phyloP scores from a whole-genome alignment of 2,329 filamentous ascomycete species.

The Aspergillus pseudoterreus region DNA sequence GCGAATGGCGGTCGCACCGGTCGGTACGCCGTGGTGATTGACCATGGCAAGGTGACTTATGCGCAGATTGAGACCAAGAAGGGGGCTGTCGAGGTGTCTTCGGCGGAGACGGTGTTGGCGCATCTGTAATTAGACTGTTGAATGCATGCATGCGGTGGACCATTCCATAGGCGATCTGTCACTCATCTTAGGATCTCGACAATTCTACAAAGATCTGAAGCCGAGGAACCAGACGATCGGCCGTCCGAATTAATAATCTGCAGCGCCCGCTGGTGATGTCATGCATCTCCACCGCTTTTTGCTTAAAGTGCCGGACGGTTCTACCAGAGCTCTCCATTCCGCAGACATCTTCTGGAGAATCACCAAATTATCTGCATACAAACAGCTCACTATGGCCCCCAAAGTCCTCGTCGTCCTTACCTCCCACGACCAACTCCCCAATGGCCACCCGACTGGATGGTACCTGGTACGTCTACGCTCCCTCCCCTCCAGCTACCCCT shows the following conservation, averaged over 20 bases:
- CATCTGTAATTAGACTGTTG: conserved; percentile 18
- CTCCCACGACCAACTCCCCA: conserved; percentile 51
- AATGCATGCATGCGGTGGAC: too few relatives aligned
- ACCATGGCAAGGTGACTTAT: conserved; percentile 77
- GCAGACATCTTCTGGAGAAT: background rate
- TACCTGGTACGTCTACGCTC: conserved; percentile 52
- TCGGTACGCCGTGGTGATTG: conserved; percentile 74
- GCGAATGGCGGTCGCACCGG: conserved; percentile 62
- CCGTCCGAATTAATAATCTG: background rate
- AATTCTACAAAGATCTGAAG: too few relatives aligned
- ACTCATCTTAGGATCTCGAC: background rate
- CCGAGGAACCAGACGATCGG: background rate
- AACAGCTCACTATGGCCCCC: conserved; percentile 30
- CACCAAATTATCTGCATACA: conserved; percentile 1
- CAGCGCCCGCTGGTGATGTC: background rate
- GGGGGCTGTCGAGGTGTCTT: conserved; percentile 32
- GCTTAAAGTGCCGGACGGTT: background rate
- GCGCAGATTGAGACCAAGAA: conserved; percentile 64
- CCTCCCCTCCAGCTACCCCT: background rate
- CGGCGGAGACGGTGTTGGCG: conserved; percentile 32
- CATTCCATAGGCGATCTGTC: too few relatives aligned
- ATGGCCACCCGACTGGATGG: conserved; percentile 61
- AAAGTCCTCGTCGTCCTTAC: conserved; percentile 71
- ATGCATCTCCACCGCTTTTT: background rate
- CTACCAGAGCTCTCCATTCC: background rate